Evolutionary conservation across 169 alveolate species (phyloP).

Genomic region (Cryptosporidium xiaoi): DNA sequence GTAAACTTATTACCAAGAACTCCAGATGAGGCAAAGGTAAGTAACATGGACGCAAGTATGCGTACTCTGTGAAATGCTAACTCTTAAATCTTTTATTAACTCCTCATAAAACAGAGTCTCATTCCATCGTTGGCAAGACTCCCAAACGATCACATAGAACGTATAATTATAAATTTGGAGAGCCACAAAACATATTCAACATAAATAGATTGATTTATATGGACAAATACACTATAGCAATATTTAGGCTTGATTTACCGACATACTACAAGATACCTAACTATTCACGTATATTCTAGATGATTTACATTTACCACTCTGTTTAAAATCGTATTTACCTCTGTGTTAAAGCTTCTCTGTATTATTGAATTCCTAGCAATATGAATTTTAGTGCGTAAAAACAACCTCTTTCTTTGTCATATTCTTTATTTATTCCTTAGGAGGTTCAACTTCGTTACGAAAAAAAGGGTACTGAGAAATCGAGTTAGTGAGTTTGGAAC

Average conservation of each 20-base stretch:
- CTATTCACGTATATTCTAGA: background rate
- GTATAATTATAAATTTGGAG: constrained; percentile 45
- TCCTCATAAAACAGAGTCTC: constrained; percentile 5
- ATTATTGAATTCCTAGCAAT: too few relatives aligned
- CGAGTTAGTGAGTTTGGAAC: too few relatives aligned
- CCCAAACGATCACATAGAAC: constrained; percentile 63
- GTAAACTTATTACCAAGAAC: constrained; percentile 89
- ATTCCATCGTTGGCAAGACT: constrained; percentile 61
- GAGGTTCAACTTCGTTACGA: too few relatives aligned
- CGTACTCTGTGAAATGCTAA: background rate
- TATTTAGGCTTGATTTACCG: too few relatives aligned
- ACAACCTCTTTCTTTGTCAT: too few relatives aligned
- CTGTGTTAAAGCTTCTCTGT: too few relatives aligned
- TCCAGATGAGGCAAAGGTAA: constrained; percentile 86
- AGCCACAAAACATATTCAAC: constrained; percentile 72
- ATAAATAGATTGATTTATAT: background rate
- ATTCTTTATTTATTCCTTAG: too few relatives aligned
- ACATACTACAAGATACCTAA: background rate
- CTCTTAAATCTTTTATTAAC: background rate
- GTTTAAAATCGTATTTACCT: too few relatives aligned
- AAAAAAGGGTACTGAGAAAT: too few relatives aligned
- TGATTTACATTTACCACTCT: too few relatives aligned
- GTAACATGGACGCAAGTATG: background rate
- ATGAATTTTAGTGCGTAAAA: too few relatives aligned
- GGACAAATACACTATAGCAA: too few relatives aligned